Conservation (phyloP, 352 stramenopile genomes). For the Plasmopara muralis region DNA sequence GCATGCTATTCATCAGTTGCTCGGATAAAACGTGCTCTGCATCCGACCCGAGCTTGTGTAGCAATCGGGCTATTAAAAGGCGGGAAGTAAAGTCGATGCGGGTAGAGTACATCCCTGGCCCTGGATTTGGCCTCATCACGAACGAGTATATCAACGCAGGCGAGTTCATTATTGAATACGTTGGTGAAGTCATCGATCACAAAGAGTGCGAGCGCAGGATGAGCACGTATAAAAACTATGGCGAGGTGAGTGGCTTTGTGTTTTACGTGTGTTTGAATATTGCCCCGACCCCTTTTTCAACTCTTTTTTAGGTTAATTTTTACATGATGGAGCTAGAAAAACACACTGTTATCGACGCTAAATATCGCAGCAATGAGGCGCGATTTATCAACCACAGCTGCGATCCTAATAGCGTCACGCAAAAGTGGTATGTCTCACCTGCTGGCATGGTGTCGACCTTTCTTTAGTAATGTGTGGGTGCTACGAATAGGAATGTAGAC, state of each 20-base stretch:
- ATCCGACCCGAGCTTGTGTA: conserved; percentile 53
- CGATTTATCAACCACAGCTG: conserved; percentile 96
- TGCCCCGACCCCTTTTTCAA: not conserved
- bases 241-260: conserved; percentile 30
- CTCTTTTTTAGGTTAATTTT: conserved; percentile 46
- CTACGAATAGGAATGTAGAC: conserved; percentile 47
- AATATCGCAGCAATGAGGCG: conserved; percentile 87
- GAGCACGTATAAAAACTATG: conserved; percentile 47
- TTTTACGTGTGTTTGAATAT: too few species aligned
- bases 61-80: conserved; percentile 67
- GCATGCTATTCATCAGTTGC: conserved; percentile 81
- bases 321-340: conserved; percentile 88
- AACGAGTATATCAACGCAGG: conserved; percentile 67
- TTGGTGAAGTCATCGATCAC: conserved; percentile 91
- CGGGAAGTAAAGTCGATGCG: conserved; percentile 56
- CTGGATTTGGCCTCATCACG: conserved; percentile 86
- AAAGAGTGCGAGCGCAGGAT: conserved; percentile 61
- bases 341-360: conserved; percentile 79
- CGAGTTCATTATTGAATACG: conserved; percentile 92
- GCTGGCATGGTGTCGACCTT: not conserved
- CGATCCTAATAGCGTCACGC: conserved; percentile 90
- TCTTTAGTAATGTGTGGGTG: too few species aligned
- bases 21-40: conserved; percentile 72
- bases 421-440: conserved; percentile 75
- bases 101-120: conserved; percentile 72